Evolutionary conservation across 73 alveolate species (phyloP).

Genomic region (Paramecium caudatum): DNA sequence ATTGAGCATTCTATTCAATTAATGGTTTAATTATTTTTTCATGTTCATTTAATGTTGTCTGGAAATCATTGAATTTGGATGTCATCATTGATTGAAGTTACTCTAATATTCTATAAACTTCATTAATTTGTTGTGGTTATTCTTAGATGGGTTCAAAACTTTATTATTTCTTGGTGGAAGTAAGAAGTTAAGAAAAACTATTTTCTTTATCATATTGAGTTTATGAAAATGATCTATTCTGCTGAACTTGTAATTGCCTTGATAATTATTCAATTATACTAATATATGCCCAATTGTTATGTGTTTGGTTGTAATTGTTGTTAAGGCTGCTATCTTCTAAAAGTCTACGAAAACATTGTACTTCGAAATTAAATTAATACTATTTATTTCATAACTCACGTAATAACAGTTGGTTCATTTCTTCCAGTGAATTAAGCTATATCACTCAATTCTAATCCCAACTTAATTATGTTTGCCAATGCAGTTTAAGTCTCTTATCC

Average conservation of each 20-base stretch:
- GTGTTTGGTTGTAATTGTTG: background rate
- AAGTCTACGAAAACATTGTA: slow-evolving; percentile 45
- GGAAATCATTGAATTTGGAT: background rate
- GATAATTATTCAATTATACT: background rate
- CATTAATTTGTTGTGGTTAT: background rate
- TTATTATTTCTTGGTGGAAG: slow-evolving; percentile 3
- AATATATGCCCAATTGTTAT: background rate
- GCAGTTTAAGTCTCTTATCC: slow-evolving; percentile 88
- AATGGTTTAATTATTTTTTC: slow-evolving; percentile 9
- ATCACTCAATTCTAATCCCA: slow-evolving; percentile 89
- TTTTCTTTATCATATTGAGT: slow-evolving; percentile 31
- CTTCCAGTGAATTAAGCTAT: slow-evolving; percentile 94
- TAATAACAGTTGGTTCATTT: slow-evolving; percentile 96
- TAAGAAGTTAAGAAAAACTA: slow-evolving; percentile 3
- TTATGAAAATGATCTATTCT: slow-evolving; percentile 7
- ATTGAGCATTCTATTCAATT: background rate
- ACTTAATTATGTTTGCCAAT: slow-evolving; percentile 86
- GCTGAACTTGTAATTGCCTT: slow-evolving; percentile 18
- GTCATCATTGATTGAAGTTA: background rate
- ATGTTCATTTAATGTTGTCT: background rate
- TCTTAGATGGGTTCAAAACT: background rate
- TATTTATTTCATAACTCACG: too few relatives aligned
- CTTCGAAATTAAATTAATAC: too few relatives aligned
- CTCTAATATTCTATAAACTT: slow-evolving; percentile 2
- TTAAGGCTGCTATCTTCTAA: slow-evolving; percentile 19